Evolutionary conservation across 371 early-diverging fungal genomes (phyloP), one percentile per base, ranked within the genome.

Genomic region (Zancudomyces culisetae): DNA sequence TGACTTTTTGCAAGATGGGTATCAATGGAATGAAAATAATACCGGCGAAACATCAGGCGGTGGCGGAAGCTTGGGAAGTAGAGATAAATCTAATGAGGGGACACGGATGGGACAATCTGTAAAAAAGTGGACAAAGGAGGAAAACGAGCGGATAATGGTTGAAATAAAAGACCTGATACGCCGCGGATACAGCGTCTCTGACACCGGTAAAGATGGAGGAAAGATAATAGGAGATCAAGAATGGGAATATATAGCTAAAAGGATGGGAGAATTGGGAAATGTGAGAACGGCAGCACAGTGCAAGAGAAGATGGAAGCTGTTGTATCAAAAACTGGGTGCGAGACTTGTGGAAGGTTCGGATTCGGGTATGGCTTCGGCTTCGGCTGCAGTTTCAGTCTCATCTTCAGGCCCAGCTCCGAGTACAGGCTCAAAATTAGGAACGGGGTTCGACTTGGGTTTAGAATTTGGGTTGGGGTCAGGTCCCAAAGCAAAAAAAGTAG

Each of bases 261-360:
- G 29, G 1, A 58, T 63, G 15, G 52, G 50, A 4, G 22, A n/a
- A 19, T 49, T 49, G 10, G 64, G 56, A 13, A 46, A 59, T 0
- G 29, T 22, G 20, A 55, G 64, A 2, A 63, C 42, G 21, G 53
- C 58, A 2, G 45, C 55, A 19, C 64, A 63, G 45, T 63, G 64
- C n/a, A 55, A 60, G 20, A 53, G 62, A 20, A 61, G 64, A n/a
- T 63, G 64, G 64, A 60, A 59, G 1, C 56, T 63, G 19, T 57
- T 63, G 55, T 45, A 59, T 19, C 45, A 48, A 19, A 60, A 63
- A 15, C 45, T 63, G 52, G 64, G 64, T 35, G 28, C 48, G 4
- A 53, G 59, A 4, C 60, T 63, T n/a, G 55, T 63, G 63, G 62
- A 63, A 20, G n/a, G n/a, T n/a, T n/a, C n/a, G n/a, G n/a, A n/a